Evolutionary conservation across 495 filamentous ascomycete genomes (phyloP).

Genomic region (Podospora bellae-mahoneyi): DNA sequence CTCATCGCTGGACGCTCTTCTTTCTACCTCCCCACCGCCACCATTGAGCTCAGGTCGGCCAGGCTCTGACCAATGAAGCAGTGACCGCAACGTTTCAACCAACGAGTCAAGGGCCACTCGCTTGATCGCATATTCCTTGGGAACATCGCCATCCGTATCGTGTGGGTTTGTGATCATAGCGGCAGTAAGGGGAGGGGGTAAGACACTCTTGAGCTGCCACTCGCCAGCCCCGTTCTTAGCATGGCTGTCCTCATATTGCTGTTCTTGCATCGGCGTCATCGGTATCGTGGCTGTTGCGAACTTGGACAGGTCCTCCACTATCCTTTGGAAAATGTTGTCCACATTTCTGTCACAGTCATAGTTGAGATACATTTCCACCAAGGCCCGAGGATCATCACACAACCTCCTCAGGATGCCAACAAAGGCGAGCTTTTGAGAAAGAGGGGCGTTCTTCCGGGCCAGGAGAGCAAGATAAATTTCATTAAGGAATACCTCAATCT

Average conservation of each 20-base stretch:
- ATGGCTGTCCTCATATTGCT: conserved; percentile 75
- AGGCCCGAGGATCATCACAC: conserved; percentile 75
- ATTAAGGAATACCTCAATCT: conserved; percentile 95
- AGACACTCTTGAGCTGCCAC: conserved; percentile 77
- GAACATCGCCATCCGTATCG: conserved; percentile 64
- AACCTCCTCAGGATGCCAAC: conserved; percentile 80
- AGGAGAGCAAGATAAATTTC: conserved; percentile 95
- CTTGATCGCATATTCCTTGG: conserved; percentile 83
- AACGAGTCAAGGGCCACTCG: conserved; percentile 82
- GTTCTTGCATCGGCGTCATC: conserved; percentile 73
- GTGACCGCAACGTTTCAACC: conserved; percentile 79
- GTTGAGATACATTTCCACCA: conserved; percentile 97
- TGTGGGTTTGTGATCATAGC: conserved; percentile 61
- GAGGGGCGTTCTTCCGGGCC: conserved; percentile 78
- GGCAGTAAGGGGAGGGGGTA: conserved; percentile 81
- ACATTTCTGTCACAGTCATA: conserved; percentile 95
- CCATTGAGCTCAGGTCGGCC: conserved; percentile 60
- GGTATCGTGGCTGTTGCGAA: conserved; percentile 71
- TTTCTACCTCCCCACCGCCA: conserved; percentile 49
- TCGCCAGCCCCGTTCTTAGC: conserved; percentile 60
- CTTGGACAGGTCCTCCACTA: conserved; percentile 88
- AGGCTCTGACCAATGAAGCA: conserved; percentile 90
- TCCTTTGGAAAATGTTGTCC: conserved; percentile 94
- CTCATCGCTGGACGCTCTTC: conserved; percentile 66
- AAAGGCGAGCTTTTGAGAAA: conserved; percentile 88